These are phyloP conservation scores for Amanita pseudoporphyria DNA, from an alignment of 768 basidiomycete genomes.

Conservation along the genomic window DNA sequence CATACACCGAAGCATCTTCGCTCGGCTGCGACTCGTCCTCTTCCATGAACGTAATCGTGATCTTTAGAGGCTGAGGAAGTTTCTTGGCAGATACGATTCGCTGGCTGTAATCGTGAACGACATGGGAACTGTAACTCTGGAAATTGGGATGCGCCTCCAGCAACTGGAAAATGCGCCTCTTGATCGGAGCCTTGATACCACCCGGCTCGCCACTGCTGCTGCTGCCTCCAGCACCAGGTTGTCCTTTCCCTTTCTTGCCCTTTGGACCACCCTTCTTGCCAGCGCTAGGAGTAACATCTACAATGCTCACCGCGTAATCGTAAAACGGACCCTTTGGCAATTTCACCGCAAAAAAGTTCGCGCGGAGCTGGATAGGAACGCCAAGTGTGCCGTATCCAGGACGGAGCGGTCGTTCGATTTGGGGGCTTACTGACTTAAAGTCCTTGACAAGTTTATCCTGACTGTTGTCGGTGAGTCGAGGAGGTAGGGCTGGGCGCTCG, in stretches of 20 bases:
- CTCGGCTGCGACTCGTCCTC: constrained; percentile 27
- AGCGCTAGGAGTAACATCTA: constrained; percentile 38
- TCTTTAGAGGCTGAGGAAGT: constrained; percentile 35
- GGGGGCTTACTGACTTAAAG: constrained; percentile 24
- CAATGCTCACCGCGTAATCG: constrained; percentile 47
- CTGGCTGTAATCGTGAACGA: constrained; percentile 44
- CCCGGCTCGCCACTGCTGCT: constrained; percentile 25
- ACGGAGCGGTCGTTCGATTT: constrained; percentile 35
- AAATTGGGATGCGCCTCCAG: constrained; percentile 34
- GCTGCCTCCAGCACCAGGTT: too few relatives aligned
- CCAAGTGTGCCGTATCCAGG: constrained; percentile 51
- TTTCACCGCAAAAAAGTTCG: constrained; percentile 53
- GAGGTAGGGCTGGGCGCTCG: constrained; percentile 30
- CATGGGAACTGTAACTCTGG: constrained; percentile 22
- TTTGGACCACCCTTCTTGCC: constrained; percentile 24
- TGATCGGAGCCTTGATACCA: constrained; percentile 20
- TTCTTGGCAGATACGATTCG: constrained; percentile 34
- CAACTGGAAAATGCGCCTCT: constrained; percentile 46
- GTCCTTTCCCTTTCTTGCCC: background rate
- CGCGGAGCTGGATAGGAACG: constrained; percentile 35
- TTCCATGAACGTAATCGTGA: constrained; percentile 33
- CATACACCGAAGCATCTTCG: constrained; percentile 30
- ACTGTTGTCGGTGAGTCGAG: constrained; percentile 18
- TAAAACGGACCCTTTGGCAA: constrained; percentile 38
- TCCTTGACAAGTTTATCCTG: constrained; percentile 28